These are phyloP conservation scores for Termitomyces sp. DNA, from an alignment of 768 basidiomycete genomes.

Conservation along the genomic window DNA sequence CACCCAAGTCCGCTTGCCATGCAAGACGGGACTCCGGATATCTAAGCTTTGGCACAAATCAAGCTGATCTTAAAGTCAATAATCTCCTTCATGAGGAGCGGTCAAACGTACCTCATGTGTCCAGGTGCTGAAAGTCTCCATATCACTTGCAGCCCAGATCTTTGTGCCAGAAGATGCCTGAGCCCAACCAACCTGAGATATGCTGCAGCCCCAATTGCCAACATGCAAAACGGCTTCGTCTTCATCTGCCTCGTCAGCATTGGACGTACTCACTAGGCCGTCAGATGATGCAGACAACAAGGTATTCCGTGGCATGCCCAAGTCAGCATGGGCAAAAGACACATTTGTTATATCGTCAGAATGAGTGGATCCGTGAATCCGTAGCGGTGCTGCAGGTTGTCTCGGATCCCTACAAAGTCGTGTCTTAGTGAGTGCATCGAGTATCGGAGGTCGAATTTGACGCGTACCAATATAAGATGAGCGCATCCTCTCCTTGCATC, in stretches of 20 bases:
- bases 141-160: conserved; percentile 88
- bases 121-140: conserved; percentile 93
- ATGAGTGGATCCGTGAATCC: conserved; percentile 81
- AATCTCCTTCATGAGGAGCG: neutral
- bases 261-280: conserved; percentile 70
- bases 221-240: conserved; percentile 81
- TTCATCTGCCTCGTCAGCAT: conserved; percentile 74
- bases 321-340: conserved; percentile 38
- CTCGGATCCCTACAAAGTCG: conserved; percentile 68
- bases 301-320: conserved; percentile 19
- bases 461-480: conserved; percentile 75
- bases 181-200: conserved; percentile 75
- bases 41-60: conserved; percentile 53
- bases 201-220: conserved; percentile 82
- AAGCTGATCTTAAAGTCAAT: conserved; percentile 34
- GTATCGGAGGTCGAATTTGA: neutral
- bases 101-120: conserved; percentile 48
- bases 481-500: conserved; percentile 73
- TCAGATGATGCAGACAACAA: conserved; percentile 84
- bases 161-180: conserved; percentile 24
- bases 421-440: neutral
- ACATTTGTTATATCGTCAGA: conserved; percentile 89
- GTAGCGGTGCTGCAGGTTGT: conserved; percentile 62
- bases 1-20: conserved; percentile 61
- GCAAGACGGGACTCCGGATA: conserved; percentile 61